phyloP scores from a whole-genome alignment of 176 grass and related monocot genomes.

The Sorghum bicolor region DNA sequence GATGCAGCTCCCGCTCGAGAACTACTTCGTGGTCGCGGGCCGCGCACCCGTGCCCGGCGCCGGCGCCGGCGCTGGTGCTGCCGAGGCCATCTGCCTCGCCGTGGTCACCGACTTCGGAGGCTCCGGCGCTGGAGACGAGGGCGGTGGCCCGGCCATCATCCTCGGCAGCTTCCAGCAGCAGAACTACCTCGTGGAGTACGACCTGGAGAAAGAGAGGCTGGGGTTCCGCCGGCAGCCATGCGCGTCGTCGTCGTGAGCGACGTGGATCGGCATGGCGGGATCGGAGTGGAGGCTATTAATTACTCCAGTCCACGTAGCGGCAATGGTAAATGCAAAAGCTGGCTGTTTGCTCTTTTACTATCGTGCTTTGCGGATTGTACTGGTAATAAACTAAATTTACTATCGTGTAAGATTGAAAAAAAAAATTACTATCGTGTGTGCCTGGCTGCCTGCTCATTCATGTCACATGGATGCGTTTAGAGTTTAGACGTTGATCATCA shows the following conservation, averaged over 20 bases:
- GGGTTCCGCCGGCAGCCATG: slow-evolving; percentile 78
- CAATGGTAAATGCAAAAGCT: neutral
- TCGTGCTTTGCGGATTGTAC: neutral
- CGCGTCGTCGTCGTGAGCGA: slow-evolving; percentile 6
- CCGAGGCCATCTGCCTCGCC: slow-evolving; percentile 69
- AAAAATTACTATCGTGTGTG: neutral
- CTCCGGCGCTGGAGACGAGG: neutral
- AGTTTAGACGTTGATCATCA: neutral
- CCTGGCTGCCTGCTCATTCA: neutral
- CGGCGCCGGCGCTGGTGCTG: neutral
- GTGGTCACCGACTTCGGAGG: slow-evolving; percentile 45
- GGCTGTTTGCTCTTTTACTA: neutral
- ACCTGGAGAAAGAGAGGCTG: slow-evolving; percentile 54
- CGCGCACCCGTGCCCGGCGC: slow-evolving; percentile 2
- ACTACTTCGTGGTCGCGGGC: slow-evolving; percentile 59
- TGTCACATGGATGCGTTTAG: neutral
- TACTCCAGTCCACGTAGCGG: neutral
- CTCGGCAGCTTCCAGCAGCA: slow-evolving; percentile 96
- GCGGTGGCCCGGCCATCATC: slow-evolving; percentile 62
- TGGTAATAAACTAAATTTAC: neutral
- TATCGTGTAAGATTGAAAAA: neutral
- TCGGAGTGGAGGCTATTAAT: neutral
- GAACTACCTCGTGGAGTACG: slow-evolving; percentile 82
- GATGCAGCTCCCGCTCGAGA: slow-evolving; percentile 76
- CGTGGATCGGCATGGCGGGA: neutral